phyloP scores from a whole-genome alignment of 148 eudicot genomes.

The Cornus florida region DNA sequence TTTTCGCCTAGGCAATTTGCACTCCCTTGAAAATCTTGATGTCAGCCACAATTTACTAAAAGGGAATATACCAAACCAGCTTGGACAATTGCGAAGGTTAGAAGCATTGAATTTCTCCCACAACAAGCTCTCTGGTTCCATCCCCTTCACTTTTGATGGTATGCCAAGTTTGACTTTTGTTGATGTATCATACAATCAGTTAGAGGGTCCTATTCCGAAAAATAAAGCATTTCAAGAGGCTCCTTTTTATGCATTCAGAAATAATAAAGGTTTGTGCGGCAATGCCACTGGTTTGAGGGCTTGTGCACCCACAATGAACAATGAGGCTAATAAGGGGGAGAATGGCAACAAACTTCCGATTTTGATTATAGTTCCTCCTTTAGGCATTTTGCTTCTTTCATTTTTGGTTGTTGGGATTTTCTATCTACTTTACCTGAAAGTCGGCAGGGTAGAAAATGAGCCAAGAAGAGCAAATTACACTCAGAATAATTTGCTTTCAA shows the following conservation, averaged over 20 bases:
- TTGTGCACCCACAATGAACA: background rate
- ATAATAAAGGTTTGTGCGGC: conserved; percentile 1
- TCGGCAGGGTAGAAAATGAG: background rate
- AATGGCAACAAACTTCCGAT: background rate
- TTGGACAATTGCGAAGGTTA: background rate
- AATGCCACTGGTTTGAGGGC: background rate
- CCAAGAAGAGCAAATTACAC: background rate
- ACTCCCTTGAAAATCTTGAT: background rate
- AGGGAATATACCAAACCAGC: background rate
- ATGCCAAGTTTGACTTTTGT: conserved; percentile 12
- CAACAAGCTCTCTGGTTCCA: background rate
- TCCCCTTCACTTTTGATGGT: background rate
- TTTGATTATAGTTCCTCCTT: background rate
- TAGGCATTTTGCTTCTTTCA: background rate
- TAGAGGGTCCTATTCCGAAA: background rate
- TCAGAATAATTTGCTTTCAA: background rate
- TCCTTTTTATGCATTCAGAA: background rate
- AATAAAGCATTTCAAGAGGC: conserved; percentile 4
- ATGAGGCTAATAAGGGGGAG: too few relatives aligned
- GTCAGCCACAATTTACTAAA: conserved; percentile 5
- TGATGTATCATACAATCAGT: conserved; percentile 8
- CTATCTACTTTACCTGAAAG: background rate
- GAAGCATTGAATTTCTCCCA: background rate
- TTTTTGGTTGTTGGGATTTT: background rate
- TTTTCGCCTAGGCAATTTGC: too few relatives aligned